Percentiles rank a stretch among this genome's conserved stretches.
Conservation (phyloP, 495 filamentous ascomycete genomes). For the Usnea hakonensis region DNA sequence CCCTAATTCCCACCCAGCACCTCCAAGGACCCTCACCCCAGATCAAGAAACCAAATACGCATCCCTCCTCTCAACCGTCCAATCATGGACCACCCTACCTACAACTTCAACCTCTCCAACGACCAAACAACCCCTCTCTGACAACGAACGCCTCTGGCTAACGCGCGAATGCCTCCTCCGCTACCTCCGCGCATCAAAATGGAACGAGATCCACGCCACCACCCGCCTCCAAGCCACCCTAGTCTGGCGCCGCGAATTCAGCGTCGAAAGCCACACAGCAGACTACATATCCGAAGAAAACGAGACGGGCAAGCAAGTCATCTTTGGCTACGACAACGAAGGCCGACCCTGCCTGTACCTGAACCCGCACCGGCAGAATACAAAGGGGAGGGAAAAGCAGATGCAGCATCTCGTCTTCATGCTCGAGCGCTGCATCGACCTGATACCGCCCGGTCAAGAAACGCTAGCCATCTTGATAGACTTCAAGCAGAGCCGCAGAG, state of each 20-base stretch:
- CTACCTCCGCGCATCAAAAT: slow-evolving; percentile 89
- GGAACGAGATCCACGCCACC: slow-evolving; percentile 67
- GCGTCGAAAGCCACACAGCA: slow-evolving; percentile 60
- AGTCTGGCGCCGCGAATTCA: slow-evolving; percentile 84
- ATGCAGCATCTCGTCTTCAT: slow-evolving; percentile 92
- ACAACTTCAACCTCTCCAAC: slow-evolving; percentile 49
- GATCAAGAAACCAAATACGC: slow-evolving; percentile 85
- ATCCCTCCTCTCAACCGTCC: slow-evolving; percentile 56
- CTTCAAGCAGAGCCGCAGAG: slow-evolving; percentile 70
- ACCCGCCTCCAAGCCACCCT: slow-evolving; percentile 72
- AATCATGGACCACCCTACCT: slow-evolving; percentile 63
- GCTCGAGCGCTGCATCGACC: slow-evolving; percentile 80
- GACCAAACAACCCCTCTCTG: slow-evolving; percentile 58
- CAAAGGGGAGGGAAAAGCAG: slow-evolving; percentile 77
- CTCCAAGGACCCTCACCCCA: slow-evolving; percentile 49
- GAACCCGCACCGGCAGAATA: slow-evolving; percentile 85
- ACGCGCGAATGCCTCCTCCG: slow-evolving; percentile 87
- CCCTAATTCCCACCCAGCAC: slow-evolving; percentile 44
- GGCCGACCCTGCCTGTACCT: slow-evolving; percentile 82
- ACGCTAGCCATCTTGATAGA: slow-evolving; percentile 78
- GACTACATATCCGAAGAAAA: slow-evolving; percentile 87
- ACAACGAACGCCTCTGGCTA: slow-evolving; percentile 79
- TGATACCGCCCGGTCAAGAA: slow-evolving; percentile 81
- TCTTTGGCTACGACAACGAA: slow-evolving; percentile 79
- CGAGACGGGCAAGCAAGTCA: slow-evolving; percentile 89